Evolutionary conservation across 352 stramenopile species (phyloP).

Genomic region (Phytophthora hibernalis): DNA sequence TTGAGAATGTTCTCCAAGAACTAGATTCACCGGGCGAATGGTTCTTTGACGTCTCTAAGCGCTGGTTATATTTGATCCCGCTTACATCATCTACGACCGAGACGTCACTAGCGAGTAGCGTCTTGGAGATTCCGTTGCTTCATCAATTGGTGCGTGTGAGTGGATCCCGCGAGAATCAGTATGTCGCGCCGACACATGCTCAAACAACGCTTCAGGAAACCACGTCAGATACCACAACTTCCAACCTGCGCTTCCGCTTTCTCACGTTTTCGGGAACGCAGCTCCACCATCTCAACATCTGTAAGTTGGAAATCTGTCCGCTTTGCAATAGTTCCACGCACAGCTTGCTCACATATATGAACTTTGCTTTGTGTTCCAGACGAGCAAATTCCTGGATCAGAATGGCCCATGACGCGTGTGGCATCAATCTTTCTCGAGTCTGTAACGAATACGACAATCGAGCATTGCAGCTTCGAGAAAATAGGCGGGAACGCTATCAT

Average conservation of each 20-base stretch:
- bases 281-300: conserved; percentile 67
- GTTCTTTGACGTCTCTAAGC: conserved; percentile 66
- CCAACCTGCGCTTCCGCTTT: conserved; percentile 64
- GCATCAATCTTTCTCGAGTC: conserved; percentile 75
- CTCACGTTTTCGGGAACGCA: conserved; percentile 71
- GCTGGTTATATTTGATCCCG: conserved; percentile 69
- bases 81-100: conserved; percentile 32
- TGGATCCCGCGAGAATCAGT: conserved; percentile 64
- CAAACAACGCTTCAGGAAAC: conserved; percentile 54
- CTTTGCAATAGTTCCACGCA: neutral
- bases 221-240: conserved; percentile 38
- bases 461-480: conserved; percentile 74
- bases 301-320: conserved; percentile 35
- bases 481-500: conserved; percentile 76
- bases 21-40: conserved; percentile 69
- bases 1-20: conserved; percentile 74
- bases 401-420: conserved; percentile 66
- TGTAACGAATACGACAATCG: conserved; percentile 50
- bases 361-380: conserved; percentile 25
- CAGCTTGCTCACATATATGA: neutral
- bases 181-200: conserved; percentile 48
- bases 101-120: conserved; percentile 31
- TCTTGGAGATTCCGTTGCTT: conserved; percentile 64
- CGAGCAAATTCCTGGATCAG: conserved; percentile 45
- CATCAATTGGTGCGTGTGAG: conserved; percentile 71